phyloP scores from a whole-genome alignment of 805 yeast genomes.

The Spathaspora boniae region DNA sequence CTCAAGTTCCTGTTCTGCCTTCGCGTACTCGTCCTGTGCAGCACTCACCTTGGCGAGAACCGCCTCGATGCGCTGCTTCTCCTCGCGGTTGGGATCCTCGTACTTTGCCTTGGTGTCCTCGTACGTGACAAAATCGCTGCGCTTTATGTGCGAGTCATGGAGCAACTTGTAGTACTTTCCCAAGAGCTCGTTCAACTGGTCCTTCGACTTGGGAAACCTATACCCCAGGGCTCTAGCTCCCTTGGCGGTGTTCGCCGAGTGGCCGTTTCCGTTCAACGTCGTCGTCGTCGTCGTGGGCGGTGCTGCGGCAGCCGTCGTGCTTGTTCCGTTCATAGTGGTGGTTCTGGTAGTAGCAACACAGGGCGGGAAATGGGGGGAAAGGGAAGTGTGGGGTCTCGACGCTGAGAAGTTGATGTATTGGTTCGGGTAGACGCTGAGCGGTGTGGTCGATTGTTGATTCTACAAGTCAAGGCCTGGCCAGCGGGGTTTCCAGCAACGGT shows the following conservation, averaged over 20 bases:
- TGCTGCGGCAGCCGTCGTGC: background rate
- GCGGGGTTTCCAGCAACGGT: no score
- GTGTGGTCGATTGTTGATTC: no score
- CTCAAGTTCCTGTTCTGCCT: slow-evolving; percentile 20
- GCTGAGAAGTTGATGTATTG: no score
- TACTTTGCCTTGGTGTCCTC: slow-evolving; percentile 11
- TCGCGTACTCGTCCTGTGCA: slow-evolving; percentile 19
- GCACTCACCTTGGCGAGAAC: slow-evolving; percentile 25
- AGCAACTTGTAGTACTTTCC: slow-evolving; percentile 23
- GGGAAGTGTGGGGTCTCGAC: no score
- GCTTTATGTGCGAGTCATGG: slow-evolving; percentile 6
- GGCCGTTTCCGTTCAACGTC: background rate
- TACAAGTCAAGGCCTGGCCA: no score
- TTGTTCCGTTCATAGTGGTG: background rate
- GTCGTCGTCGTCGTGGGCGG: background rate
- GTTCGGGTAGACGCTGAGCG: no score
- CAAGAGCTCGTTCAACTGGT: slow-evolving; percentile 23
- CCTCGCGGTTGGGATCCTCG: slow-evolving; percentile 21
- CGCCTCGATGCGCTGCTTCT: slow-evolving; percentile 26
- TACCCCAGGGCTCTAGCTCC: background rate
- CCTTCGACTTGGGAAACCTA: slow-evolving; percentile 22
- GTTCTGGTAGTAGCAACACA: background rate
- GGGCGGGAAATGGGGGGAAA: no score
- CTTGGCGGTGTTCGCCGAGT: no score
- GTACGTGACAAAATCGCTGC: slow-evolving; percentile 4